Percentiles rank a stretch among this genome's conserved stretches.
phyloP scores from a whole-genome alignment of 2,329 filamentous ascomycete species.

The Tothia fuscella region DNA sequence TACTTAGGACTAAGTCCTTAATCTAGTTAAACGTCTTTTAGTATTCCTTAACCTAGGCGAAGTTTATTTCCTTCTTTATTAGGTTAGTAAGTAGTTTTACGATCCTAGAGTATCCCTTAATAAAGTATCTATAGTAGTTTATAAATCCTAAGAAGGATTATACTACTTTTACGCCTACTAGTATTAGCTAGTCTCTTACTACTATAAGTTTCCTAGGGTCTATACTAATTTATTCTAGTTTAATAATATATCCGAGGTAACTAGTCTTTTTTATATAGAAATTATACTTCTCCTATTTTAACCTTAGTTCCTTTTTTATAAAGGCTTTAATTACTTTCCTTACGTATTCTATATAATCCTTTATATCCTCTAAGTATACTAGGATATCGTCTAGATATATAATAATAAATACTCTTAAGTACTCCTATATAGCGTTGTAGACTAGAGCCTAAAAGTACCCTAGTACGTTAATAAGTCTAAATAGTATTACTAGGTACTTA shows the following conservation, averaged over 20 bases:
- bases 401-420: slow-evolving; percentile 15
- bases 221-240: slow-evolving; percentile 16
- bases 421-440: slow-evolving; percentile 15
- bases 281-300: slow-evolving; percentile 16
- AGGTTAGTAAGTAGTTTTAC: too few relatives aligned
- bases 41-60: too few relatives aligned
- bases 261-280: slow-evolving; percentile 20
- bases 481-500: slow-evolving; percentile 22
- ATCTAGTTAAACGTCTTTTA: too few relatives aligned
- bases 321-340: slow-evolving; percentile 5
- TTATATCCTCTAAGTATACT: slow-evolving; percentile 13
- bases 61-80: too few relatives aligned
- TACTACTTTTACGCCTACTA: slow-evolving; percentile 5
- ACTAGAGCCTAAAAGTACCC: slow-evolving; percentile 15
- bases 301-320: slow-evolving; percentile 11
- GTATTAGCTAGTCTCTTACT: slow-evolving; percentile 15
- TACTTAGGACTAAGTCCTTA: too few relatives aligned
- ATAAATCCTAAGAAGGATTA: too few relatives aligned
- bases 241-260: slow-evolving; percentile 17
- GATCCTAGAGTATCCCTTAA: too few relatives aligned
- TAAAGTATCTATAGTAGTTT: too few relatives aligned
- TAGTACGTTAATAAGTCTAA: slow-evolving; percentile 14
- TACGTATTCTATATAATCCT: slow-evolving; percentile 11
- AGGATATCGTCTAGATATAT: slow-evolving; percentile 18
- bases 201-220: slow-evolving; percentile 13